Conservation (phyloP, 73 alveolate species). For the Symbiodinium natans region DNA sequence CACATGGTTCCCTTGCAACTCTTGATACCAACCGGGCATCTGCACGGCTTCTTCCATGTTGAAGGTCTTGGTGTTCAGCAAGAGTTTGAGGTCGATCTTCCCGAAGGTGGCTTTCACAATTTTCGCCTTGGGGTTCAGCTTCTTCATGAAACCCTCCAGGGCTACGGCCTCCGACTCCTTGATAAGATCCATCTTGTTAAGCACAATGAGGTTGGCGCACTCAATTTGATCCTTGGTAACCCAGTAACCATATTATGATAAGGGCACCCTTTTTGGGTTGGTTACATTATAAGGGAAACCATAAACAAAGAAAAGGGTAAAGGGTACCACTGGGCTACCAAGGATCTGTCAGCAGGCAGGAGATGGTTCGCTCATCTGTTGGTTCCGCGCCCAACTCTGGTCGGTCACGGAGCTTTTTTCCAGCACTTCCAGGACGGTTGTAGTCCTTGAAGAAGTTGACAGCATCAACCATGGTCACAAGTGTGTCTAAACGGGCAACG, state of each 20-base stretch:
- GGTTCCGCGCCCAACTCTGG: slow-evolving; percentile 40
- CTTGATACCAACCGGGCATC: slow-evolving; percentile 76
- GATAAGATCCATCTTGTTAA: slow-evolving; percentile 95
- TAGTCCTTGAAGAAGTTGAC: slow-evolving; percentile 20
- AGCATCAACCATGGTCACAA: slow-evolving; percentile 65
- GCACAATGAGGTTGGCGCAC: slow-evolving; percentile 95
- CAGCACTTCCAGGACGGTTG: too few relatives aligned
- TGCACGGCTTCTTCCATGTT: slow-evolving; percentile 19
- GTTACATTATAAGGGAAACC: too few relatives aligned
- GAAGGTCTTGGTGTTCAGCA: slow-evolving; percentile 74
- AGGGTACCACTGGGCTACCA: background rate
- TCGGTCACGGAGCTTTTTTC: slow-evolving; percentile 59
- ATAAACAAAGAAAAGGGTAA: background rate
- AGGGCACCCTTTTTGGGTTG: too few relatives aligned
- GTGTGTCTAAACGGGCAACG: slow-evolving; percentile 82
- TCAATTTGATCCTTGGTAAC: slow-evolving; percentile 68
- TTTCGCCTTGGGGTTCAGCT: slow-evolving; percentile 59
- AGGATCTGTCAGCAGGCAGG: background rate
- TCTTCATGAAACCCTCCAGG: slow-evolving; percentile 9
- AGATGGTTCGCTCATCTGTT: background rate
- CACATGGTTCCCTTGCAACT: slow-evolving; percentile 55
- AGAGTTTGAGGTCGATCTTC: slow-evolving; percentile 31
- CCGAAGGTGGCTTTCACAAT: slow-evolving; percentile 18
- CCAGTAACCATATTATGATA: too few relatives aligned
- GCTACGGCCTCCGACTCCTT: background rate